Evolutionary conservation across 2,329 filamentous ascomycete genomes (phyloP), one percentile per base, ranked within the genome.

Genomic region (Aschersonia sp.): DNA sequence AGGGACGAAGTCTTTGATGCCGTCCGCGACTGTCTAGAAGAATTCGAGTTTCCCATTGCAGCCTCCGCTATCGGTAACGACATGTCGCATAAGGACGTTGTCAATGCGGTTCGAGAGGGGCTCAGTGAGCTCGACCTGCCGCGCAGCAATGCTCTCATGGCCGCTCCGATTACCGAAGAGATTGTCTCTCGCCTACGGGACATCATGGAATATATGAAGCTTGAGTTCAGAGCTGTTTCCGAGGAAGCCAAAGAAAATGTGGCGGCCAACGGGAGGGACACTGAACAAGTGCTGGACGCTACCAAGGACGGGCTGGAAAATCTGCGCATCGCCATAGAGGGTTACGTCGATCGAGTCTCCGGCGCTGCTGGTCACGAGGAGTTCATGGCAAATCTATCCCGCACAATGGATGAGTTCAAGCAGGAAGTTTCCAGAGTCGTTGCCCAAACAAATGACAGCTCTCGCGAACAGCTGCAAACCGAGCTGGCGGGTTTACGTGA

Each of bases 271-370:
- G 86, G 84, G 41, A 77, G 81, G 50, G 87, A 92, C 59, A 91
- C 88, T 0, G 89, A 95, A 61, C 87, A 95, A 61, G 81, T 94
- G 9, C 71, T 96, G 4, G 86, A 92, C 61, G 85, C 88, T 1
- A 82, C 94, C 43, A 91, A 88, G 55, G 87, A 94, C 59, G 89
- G 89, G 0, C 74, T 95, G 10, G 88, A 94, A 55, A 82, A 78
- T 54, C 75, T 97, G 5, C 81, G 88, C 9, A 68, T 71, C 9
- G 85, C 94, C 50, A 85, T 97, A 48, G 87, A 95, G 55, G 72
- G 71, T 43, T 94, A 94, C 54, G 80, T 92, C 50, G 82, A 89
- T 56, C 80, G 80, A 44, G 78, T 81, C 5, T 73, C 79, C 12
- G 84, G 84, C 51, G 73, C 78, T 1, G 74, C 80, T 1, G 78